Evolutionary conservation across 768 basidiomycete genomes (phyloP).

Genomic region (Brasilioporus rufonigricans): DNA sequence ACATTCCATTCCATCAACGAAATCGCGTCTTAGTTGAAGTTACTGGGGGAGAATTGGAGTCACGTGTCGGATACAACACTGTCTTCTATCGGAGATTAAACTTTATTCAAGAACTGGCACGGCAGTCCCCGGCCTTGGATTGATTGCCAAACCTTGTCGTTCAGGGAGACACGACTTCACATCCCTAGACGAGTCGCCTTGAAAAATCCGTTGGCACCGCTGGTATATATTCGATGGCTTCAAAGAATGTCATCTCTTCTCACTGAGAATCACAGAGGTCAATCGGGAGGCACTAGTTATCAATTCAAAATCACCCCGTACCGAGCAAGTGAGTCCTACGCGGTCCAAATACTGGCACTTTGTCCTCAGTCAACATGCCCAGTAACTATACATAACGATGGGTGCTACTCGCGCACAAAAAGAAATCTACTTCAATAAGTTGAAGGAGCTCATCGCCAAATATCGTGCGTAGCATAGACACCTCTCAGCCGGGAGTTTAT

Average conservation of each 20-base stretch:
- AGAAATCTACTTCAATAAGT: constrained; percentile 87
- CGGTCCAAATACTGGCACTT: not conserved
- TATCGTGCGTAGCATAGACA: constrained; percentile 64
- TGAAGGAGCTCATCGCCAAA: constrained; percentile 88
- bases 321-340: constrained; percentile 27
- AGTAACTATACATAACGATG: constrained; percentile 55
- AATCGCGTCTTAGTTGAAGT: not conserved
- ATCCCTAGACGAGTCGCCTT: constrained; percentile 57
- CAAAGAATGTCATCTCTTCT: not conserved
- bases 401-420: constrained; percentile 91
- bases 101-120: constrained; percentile 30
- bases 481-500: not conserved
- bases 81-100: constrained; percentile 25
- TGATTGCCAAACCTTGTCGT: constrained; percentile 24
- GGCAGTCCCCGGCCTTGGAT: constrained; percentile 17
- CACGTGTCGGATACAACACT: constrained; percentile 3
- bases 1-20: constrained; percentile 69
- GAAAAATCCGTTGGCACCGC: constrained; percentile 93
- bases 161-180: constrained; percentile 9
- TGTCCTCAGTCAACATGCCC: constrained; percentile 1
- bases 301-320: constrained; percentile 21
- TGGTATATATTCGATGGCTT: constrained; percentile 43
- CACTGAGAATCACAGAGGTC: constrained; percentile 57
- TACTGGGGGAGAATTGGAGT: not conserved
- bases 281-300: constrained; percentile 82